A percentile compares a stretch with the other conserved stretches of the same genome.
Conservation (phyloP, 164 flowering plant genomes). For the Malania oleifera region DNA sequence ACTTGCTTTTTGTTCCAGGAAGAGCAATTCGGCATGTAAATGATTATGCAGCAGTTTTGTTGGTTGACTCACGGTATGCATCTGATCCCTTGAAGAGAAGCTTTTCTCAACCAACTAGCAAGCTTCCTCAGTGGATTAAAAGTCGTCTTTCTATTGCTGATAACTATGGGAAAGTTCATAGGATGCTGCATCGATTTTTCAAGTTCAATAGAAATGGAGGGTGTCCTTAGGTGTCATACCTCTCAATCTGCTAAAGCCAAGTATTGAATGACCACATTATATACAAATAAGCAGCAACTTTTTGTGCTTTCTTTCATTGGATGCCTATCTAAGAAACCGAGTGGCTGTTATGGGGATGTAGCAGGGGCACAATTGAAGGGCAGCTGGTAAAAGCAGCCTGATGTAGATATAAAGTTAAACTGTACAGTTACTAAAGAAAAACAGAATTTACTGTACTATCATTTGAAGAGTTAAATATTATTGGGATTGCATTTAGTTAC, state of each 20-base stretch:
- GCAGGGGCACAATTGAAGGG: no score
- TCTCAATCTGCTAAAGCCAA: background rate
- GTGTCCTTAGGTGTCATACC: constrained; percentile 4
- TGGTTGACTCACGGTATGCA: constrained; percentile 81
- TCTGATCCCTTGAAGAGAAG: constrained; percentile 40
- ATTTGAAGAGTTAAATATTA: no score
- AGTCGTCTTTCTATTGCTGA: constrained; percentile 44
- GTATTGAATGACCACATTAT: no score
- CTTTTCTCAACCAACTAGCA: constrained; percentile 52
- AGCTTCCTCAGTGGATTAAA: constrained; percentile 95
- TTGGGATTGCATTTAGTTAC: no score
- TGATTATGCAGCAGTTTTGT: constrained; percentile 91
- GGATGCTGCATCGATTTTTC: constrained; percentile 75
- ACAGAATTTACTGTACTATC: no score
- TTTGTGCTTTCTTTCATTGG: no score
- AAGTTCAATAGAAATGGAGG: constrained; percentile 49
- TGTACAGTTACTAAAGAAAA: no score
- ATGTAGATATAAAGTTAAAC: no score
- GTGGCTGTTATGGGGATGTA: no score
- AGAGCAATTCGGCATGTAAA: constrained; percentile 87
- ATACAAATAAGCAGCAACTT: no score
- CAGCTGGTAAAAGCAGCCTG: no score
- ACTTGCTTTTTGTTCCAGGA: constrained; percentile 38
- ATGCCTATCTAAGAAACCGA: no score
- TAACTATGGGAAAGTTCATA: constrained; percentile 81